Conservation (phyloP, 2,329 filamentous ascomycete species). For the Xylariaceae sp. region DNA sequence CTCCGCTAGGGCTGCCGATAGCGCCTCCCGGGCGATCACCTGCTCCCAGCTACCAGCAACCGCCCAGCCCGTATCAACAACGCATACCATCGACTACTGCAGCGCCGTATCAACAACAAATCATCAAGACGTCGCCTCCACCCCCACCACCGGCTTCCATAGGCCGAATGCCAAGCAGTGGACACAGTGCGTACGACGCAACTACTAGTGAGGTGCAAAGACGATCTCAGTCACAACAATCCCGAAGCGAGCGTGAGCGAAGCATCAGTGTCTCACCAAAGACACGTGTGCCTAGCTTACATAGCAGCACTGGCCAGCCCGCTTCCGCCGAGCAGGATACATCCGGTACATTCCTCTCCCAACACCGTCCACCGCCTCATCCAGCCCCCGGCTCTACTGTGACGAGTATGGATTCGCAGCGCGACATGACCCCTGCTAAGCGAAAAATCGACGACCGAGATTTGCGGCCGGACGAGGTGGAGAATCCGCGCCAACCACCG, state of each 20-base stretch:
- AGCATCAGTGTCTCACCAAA: conserved; percentile 76
- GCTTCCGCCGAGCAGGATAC: conserved; percentile 36
- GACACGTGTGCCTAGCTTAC: conserved; percentile 54
- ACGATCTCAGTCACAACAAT: conserved; percentile 48
- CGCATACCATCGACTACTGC: conserved; percentile 34
- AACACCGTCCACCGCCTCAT: conserved; percentile 15
- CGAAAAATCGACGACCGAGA: conserved; percentile 46
- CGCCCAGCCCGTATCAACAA: conserved; percentile 57
- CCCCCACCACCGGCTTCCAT: conserved; percentile 33
- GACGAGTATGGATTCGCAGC: conserved; percentile 32
- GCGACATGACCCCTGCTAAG: conserved; percentile 40
- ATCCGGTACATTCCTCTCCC: conserved; percentile 37
- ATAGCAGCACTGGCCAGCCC: conserved; percentile 28
- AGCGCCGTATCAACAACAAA: conserved; percentile 28
- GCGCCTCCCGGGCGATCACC: conserved; percentile 42
- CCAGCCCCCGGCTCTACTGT: conserved; percentile 27
- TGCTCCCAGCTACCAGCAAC: conserved; percentile 41
- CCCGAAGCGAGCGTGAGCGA: conserved; percentile 59
- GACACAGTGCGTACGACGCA: conserved; percentile 42
- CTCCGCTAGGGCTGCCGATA: conserved; percentile 49
- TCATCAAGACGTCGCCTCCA: conserved; percentile 33
- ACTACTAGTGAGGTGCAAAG: conserved; percentile 39
- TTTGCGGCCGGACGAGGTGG: conserved; percentile 47
- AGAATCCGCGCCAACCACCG: conserved; percentile 44
- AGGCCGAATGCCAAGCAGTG: conserved; percentile 39